Base-by-base conservation (phyloP, 2,329 filamentous ascomycete genomes). In the Nothomitra cinnamomea region DNA sequence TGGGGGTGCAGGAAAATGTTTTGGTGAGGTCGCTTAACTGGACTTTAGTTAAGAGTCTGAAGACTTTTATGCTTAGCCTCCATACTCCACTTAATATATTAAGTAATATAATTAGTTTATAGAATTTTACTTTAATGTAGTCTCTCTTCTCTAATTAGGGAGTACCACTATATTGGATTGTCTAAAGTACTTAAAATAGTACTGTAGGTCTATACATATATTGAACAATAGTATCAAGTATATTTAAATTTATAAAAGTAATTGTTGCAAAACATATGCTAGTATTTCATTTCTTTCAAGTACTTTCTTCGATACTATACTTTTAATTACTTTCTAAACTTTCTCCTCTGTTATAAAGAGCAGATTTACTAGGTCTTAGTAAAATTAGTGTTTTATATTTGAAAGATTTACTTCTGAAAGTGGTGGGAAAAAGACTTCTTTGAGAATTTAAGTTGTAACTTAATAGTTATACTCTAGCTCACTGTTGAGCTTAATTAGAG, bases 71-170 rank as follows among this genome's bases (percentile, higher is more conserved):
- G n/a, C n/a, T n/a, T n/a, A n/a, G n/a, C n/a, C n/a, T n/a, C n/a
- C n/a, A n/a, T 35, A 49, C 57, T 45, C 58, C 59, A 50, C 54
- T 55, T 35, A 57, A 55, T 45, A 36, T 56, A 15, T 2, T 15
- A 19, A 42, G 40, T 2, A 42, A 19, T 6, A n/a, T 17, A 6
- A 42, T 42, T n/a, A 19, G 40, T 42, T 19, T 42, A 2, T 42
- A 42, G 40, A 17, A 17, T 2, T 42, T 42, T 7, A 2, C 40
- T 17, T 17, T 2, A 12, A 2, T 42, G 15, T 42, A 42, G 40
- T 42, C 2, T 2, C 21, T 42, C 1, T 19, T 2, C 2, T 42
- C 21, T 3, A 19, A 19, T 42, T 42, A 2, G n/a, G 2, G 2
- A 42, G 40, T 3, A 2, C 2, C 21, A 42, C 21, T 1, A 42